A percentile compares a stretch with the other conserved stretches of the same genome.
Evolutionary conservation across 768 basidiomycete genomes (phyloP).

Genomic region (Rhizopogon vesiculosus): DNA sequence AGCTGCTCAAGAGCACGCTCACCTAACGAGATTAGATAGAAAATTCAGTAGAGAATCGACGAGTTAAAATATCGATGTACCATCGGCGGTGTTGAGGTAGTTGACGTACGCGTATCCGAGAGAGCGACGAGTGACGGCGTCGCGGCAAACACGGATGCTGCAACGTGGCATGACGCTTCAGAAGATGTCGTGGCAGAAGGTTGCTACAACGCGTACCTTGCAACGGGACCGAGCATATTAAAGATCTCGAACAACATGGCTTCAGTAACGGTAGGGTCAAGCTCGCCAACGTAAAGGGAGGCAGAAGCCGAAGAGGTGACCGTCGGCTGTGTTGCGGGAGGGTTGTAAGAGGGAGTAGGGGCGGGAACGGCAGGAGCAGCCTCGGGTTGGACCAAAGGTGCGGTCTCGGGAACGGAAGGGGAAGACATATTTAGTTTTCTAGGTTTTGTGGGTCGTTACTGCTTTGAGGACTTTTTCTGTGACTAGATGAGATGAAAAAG

Average conservation of each 20-base stretch:
- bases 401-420: constrained; percentile 50
- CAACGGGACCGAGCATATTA: constrained; percentile 99
- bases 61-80: constrained; percentile 36
- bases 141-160: constrained; percentile 99
- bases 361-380: constrained; percentile 39
- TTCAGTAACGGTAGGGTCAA: constrained; percentile 96
- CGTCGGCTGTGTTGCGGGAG: constrained; percentile 39
- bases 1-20: constrained; percentile 98
- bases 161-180: not conserved
- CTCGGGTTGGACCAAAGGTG: constrained; percentile 46
- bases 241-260: constrained; percentile 99
- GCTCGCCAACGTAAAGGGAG: constrained; percentile 98
- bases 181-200: not conserved
- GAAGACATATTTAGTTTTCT: constrained; percentile 59
- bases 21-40: constrained; percentile 40
- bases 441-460: constrained; percentile 79
- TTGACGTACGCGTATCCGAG: constrained; percentile 99
- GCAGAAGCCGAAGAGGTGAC: constrained; percentile 72
- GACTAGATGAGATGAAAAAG: constrained; percentile 31
- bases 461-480: constrained; percentile 84
- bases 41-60: not conserved
- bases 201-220: constrained; percentile 56
- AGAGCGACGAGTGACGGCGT: constrained; percentile 98
- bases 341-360: constrained; percentile 53
- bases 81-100: constrained; percentile 93